These are phyloP conservation scores for Acephala macrosclerotiorum DNA, from an alignment of 2,329 filamentous ascomycete species.

Conservation along the genomic window DNA sequence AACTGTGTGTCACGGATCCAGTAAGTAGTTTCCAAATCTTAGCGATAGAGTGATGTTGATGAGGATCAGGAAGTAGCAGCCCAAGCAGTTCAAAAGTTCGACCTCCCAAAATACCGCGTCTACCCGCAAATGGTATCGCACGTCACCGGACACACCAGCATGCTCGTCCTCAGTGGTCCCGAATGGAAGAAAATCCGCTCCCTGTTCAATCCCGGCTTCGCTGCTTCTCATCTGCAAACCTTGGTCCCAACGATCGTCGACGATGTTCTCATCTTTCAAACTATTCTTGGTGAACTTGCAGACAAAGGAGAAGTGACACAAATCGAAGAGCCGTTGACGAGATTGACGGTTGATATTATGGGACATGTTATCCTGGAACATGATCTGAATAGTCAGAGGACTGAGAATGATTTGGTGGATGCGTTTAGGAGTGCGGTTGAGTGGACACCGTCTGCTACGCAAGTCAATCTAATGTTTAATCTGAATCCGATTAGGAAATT, in stretches of 20 bases:
- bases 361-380: slow-evolving; percentile 29
- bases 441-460: slow-evolving; percentile 17
- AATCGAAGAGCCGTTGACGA: slow-evolving; percentile 22
- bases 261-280: slow-evolving; percentile 26
- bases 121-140: slow-evolving; percentile 18
- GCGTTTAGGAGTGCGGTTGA: slow-evolving; percentile 22
- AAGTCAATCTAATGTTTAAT: slow-evolving; percentile 19
- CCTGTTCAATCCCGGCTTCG: slow-evolving; percentile 34
- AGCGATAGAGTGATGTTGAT: background rate
- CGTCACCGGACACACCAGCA: slow-evolving; percentile 23
- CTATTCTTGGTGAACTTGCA: slow-evolving; percentile 17
- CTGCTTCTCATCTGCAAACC: slow-evolving; percentile 22
- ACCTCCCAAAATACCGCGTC: slow-evolving; percentile 13
- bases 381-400: slow-evolving; percentile 29
- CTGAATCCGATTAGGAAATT: slow-evolving; percentile 21
- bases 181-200: slow-evolving; percentile 30
- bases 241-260: slow-evolving; percentile 28
- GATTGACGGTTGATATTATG: slow-evolving; percentile 33
- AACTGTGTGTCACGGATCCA: slow-evolving; percentile 18
- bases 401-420: slow-evolving; percentile 25
- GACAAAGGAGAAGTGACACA: slow-evolving; percentile 19
- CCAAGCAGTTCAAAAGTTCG: slow-evolving; percentile 9
- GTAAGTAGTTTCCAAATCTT: background rate
- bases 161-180: slow-evolving; percentile 23
- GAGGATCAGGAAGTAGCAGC: slow-evolving; percentile 10